Base-by-base conservation (phyloP, 352 stramenopile species). In the Blastocystis hominis region DNA sequence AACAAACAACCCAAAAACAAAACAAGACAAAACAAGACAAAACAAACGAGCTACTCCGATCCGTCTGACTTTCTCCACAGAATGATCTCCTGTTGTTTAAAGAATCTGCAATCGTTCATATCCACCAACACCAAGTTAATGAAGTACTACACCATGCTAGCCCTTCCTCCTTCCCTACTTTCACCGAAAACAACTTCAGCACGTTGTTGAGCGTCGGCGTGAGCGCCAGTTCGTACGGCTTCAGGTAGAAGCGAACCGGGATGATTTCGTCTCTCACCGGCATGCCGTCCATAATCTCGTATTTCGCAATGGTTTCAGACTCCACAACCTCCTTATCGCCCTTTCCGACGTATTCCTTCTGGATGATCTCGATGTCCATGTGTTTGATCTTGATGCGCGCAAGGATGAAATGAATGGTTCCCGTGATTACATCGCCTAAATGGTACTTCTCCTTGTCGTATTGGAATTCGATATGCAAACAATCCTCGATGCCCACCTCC, bases 301-400 rank as follows among this genome's bases (percentile, higher is more conserved):
- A 98, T 89, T 98, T 98, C 5, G 94, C 93, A 54, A 98, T 89
- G 2, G 95, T 98, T 89, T 99, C 95, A 55, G 92, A 98, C 88
- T 98, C 97, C 36, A 93, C 97, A 79, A 95, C 91, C 86, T 92
- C 91, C 47, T 95, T 93, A 0, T 90, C 86, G 0, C 91, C 92
- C 10, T 89, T 55, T 7, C 95, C 94, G 56, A 95, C 93, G 24
- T 94, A 94, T 89, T 98, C 96, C 50, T 95, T 92, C 56, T 96
- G 94, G 77, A 98, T 93, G 72, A 98, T 96, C 20, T 95, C 94
- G 63, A 99, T 90, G 91, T 98, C 96, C 96, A 98, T 97, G 90
- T 98, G 94, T 89, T 98, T 98, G 91, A 99, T 98, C 91, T 98
- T 98, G 90, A 99, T 98, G 38, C 95, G 92, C 66, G 98, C 96